phyloP scores from a whole-genome alignment of 1,284 basidiomycete genomes.

The Singerocomus rubriflavus region DNA sequence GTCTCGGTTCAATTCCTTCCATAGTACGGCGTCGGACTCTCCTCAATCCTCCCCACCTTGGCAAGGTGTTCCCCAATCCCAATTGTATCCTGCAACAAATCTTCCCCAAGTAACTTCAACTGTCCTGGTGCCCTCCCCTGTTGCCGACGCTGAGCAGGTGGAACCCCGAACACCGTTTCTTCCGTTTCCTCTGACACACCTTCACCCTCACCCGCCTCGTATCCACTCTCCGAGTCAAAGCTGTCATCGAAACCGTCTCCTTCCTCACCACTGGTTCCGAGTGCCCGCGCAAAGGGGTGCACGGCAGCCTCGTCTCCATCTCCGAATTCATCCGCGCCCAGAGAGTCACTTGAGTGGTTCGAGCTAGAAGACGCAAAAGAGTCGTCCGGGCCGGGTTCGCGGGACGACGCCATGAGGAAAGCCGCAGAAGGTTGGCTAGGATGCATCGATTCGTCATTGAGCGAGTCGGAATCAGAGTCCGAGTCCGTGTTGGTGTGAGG shows the following conservation, averaged over 20 bases:
- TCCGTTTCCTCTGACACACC: constrained; percentile 33
- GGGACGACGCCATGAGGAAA: constrained; percentile 50
- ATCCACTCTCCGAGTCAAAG: constrained; percentile 41
- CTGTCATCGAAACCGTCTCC: constrained; percentile 51
- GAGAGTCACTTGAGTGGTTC: constrained; percentile 47
- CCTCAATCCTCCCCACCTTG: constrained; percentile 46
- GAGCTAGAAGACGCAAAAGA: constrained; percentile 50
- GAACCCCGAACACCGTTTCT: constrained; percentile 70
- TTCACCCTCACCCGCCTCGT: constrained; percentile 14
- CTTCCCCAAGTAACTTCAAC: constrained; percentile 56
- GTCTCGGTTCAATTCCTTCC: constrained; percentile 10
- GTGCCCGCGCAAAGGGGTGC: constrained; percentile 52
- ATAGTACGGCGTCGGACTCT: constrained; percentile 59
- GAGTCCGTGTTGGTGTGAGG: constrained; percentile 16
- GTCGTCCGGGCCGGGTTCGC: constrained; percentile 40
- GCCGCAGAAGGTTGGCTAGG: constrained; percentile 56
- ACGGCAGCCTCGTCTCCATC: constrained; percentile 38
- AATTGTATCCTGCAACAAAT: constrained; percentile 60
- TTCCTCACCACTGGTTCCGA: constrained; percentile 39
- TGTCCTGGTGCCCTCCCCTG: constrained; percentile 28
- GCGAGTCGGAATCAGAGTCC: constrained; percentile 42
- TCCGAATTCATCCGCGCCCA: constrained; percentile 40
- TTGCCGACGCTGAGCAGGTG: constrained; percentile 44
- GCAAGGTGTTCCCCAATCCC: constrained; percentile 54
- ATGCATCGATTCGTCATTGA: constrained; percentile 44